Evolutionary conservation across 2,329 filamentous ascomycete species (phyloP).

Genomic region (Aphanocladium album): DNA sequence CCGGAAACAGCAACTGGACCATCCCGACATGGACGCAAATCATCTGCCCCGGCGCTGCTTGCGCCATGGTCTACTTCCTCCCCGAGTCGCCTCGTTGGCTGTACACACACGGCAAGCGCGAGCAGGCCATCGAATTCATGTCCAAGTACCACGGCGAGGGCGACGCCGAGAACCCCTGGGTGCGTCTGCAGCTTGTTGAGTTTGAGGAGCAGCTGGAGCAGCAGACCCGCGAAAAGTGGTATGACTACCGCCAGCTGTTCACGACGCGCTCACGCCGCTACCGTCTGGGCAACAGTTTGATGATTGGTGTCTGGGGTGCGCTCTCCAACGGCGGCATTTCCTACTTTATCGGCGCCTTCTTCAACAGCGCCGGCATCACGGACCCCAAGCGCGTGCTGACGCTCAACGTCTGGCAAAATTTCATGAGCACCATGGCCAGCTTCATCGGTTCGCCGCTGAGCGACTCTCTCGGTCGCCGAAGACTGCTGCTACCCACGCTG

Average conservation of each 20-base stretch:
- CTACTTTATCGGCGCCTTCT: slow-evolving; percentile 46
- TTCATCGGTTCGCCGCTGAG: slow-evolving; percentile 12
- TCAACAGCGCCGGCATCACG: slow-evolving; percentile 46
- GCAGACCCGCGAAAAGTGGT: slow-evolving; percentile 45
- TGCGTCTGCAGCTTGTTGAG: slow-evolving; percentile 40
- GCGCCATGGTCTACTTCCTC: slow-evolving; percentile 30
- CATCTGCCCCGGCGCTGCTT: slow-evolving; percentile 36
- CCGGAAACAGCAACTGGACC: slow-evolving; percentile 34
- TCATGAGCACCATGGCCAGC: slow-evolving; percentile 11
- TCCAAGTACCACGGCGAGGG: slow-evolving; percentile 40
- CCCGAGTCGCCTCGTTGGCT: slow-evolving; percentile 40
- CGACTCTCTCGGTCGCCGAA: slow-evolving; percentile 3
- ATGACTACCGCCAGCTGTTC: slow-evolving; percentile 43
- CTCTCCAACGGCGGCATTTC: slow-evolving; percentile 34
- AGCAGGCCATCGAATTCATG: slow-evolving; percentile 31
- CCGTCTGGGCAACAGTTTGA: slow-evolving; percentile 35
- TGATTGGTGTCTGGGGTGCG: slow-evolving; percentile 23
- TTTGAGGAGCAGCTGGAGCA: slow-evolving; percentile 38
- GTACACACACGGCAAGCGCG: slow-evolving; percentile 34
- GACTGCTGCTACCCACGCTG: slow-evolving; percentile 6
- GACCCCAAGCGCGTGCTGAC: slow-evolving; percentile 23
- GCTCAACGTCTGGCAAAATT: slow-evolving; percentile 10
- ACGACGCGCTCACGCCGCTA: slow-evolving; percentile 35
- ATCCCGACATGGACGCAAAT: slow-evolving; percentile 41
- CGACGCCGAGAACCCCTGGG: slow-evolving; percentile 40